These are phyloP conservation scores for Boletus mariae DNA, from an alignment of 1,284 basidiomycete species.

Conservation along the genomic window DNA sequence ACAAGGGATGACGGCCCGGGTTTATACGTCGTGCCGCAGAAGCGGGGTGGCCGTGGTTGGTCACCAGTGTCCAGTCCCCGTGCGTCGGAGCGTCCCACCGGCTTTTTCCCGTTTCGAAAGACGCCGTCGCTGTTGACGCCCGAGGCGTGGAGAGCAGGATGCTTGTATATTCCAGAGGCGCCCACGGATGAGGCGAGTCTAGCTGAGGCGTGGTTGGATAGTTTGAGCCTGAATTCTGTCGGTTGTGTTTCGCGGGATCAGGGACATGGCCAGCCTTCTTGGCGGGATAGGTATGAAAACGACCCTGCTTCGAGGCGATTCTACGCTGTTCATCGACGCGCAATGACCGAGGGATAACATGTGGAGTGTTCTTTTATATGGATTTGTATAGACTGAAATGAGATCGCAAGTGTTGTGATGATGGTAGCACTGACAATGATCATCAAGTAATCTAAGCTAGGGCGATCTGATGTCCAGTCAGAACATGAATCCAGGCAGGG, in stretches of 20 bases:
- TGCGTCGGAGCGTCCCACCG: background rate
- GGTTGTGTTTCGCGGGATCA: background rate
- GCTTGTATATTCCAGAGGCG: conserved; percentile 12
- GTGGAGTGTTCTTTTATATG: background rate
- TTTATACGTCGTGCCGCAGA: conserved; percentile 22
- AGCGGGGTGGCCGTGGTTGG: conserved; percentile 2
- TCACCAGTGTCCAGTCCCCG: conserved; percentile 1
- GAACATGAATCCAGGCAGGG: background rate
- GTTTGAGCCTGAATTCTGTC: background rate
- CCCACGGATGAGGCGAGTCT: conserved; percentile 7
- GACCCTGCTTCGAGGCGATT: conserved; percentile 17
- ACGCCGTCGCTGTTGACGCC: conserved; percentile 9
- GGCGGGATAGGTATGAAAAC: conserved; percentile 23
- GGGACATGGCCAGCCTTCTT: conserved; percentile 3
- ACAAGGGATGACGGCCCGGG: conserved; percentile 3
- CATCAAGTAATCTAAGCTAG: too few species aligned
- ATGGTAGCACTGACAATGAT: background rate
- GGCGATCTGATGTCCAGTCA: background rate
- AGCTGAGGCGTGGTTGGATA: conserved; percentile 12
- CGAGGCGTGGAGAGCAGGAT: conserved; percentile 13
- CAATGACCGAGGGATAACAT: conserved; percentile 5
- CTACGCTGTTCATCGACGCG: conserved; percentile 6
- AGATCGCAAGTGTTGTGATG: background rate
- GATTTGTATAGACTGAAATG: conserved; percentile 9
- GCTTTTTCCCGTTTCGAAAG: conserved; percentile 8